Percentiles rank a stretch among this genome's conserved stretches.
These are phyloP conservation scores for Ceratocystiopsis brevicomis DNA, from an alignment of 2,329 filamentous ascomycete genomes.

Conservation along the genomic window DNA sequence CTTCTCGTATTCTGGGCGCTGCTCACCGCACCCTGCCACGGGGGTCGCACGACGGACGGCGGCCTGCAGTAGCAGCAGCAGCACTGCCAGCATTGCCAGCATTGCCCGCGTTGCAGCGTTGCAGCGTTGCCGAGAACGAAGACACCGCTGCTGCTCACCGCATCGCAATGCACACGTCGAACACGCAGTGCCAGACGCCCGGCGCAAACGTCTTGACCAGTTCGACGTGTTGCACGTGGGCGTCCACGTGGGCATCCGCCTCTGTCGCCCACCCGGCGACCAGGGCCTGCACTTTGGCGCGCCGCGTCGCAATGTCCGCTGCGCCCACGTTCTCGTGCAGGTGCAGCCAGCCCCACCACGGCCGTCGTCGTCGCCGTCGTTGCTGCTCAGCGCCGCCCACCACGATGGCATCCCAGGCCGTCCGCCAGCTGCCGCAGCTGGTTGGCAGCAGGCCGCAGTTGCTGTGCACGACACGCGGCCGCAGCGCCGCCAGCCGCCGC, in stretches of 20 bases:
- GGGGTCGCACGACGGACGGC: no score
- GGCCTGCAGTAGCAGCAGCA: neutral
- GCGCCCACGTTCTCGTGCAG: constrained; percentile 47
- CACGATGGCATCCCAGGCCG: constrained; percentile 21
- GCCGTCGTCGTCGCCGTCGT: neutral
- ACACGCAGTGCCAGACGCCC: constrained; percentile 51
- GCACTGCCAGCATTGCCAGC: no score
- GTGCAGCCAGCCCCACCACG: constrained; percentile 34
- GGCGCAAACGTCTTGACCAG: constrained; percentile 52
- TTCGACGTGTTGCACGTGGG: constrained; percentile 36
- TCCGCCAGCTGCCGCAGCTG: constrained; percentile 33
- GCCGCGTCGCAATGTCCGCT: constrained; percentile 28
- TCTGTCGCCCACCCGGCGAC: constrained; percentile 21
- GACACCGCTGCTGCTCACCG: neutral
- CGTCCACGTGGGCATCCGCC: neutral
- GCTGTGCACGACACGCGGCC: constrained; percentile 30
- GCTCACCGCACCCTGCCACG: no score
- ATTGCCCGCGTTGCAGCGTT: no score
- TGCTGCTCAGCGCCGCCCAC: constrained; percentile 5
- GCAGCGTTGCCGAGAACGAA: no score
- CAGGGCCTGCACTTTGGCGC: constrained; percentile 27
- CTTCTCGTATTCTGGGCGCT: no score
- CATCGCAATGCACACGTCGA: constrained; percentile 33
- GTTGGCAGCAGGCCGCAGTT: constrained; percentile 45
- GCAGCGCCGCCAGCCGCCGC: constrained; percentile 20